Evolutionary conservation across 2,329 filamentous ascomycete species (phyloP).

Genomic region (Trichoderma oligosporum): DNA sequence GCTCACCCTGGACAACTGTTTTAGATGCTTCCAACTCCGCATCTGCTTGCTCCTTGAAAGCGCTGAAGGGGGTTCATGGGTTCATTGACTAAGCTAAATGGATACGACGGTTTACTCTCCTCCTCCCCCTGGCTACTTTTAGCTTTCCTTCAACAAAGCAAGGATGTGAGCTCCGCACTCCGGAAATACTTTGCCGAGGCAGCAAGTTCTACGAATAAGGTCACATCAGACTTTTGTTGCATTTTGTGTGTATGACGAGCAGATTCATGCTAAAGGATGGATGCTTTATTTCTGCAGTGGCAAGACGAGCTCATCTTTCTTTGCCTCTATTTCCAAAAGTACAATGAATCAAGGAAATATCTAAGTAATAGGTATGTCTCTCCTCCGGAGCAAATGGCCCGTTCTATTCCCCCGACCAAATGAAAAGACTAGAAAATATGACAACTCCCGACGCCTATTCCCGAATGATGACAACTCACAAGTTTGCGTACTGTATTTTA

Average conservation of each 20-base stretch:
- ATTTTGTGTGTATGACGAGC: too few relatives aligned
- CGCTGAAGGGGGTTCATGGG: too few relatives aligned
- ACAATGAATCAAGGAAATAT: not conserved
- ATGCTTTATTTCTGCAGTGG: too few relatives aligned
- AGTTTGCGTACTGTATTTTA: constrained; percentile 4
- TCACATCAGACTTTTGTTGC: too few relatives aligned
- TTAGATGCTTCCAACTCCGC: too few relatives aligned
- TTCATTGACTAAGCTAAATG: too few relatives aligned
- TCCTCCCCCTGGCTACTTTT: not conserved
- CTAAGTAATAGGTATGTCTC: not conserved
- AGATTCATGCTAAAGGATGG: too few relatives aligned
- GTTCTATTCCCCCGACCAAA: not conserved
- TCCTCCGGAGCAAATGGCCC: constrained; percentile 1
- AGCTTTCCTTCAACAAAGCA: not conserved
- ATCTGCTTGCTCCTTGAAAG: too few relatives aligned
- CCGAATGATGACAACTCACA: constrained; percentile 10
- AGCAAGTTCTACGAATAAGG: too few relatives aligned
- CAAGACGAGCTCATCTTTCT: not conserved
- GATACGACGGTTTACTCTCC: too few relatives aligned
- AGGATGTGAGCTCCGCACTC: constrained; percentile 1
- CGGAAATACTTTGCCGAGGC: constrained; percentile 5
- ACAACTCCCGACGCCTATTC: constrained; percentile 14
- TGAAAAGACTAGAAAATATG: not conserved
- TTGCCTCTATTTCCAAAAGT: not conserved
- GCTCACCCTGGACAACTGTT: too few relatives aligned